phyloP scores from a whole-genome alignment of 352 stramenopile species.

The Pythium phragmitis region DNA sequence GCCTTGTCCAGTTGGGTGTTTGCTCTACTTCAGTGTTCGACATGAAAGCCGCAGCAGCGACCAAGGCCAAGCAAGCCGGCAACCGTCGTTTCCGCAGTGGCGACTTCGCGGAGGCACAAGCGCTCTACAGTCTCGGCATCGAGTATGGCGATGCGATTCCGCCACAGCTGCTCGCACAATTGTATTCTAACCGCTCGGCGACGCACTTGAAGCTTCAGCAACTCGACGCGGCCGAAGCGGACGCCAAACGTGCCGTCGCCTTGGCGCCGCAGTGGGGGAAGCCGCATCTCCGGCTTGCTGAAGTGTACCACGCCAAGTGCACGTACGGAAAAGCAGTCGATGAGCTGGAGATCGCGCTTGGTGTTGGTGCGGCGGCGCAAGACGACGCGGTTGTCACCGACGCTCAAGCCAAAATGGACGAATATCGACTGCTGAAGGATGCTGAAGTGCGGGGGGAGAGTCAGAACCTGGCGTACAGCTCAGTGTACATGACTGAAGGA shows the following conservation, averaged over 20 bases:
- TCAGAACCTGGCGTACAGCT: neutral
- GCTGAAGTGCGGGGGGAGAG: slow-evolving; percentile 5
- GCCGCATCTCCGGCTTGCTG: slow-evolving; percentile 9
- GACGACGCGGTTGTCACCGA: neutral
- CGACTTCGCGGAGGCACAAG: neutral
- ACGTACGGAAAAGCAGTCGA: slow-evolving; percentile 2
- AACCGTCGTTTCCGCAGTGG: slow-evolving; percentile 3
- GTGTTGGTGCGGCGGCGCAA: slow-evolving; percentile 1
- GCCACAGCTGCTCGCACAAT: neutral
- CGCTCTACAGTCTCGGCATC: slow-evolving; percentile 2
- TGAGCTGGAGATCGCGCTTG: slow-evolving; percentile 12
- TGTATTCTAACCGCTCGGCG: slow-evolving; percentile 14
- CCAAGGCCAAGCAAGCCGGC: slow-evolving; percentile 5
- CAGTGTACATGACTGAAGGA: neutral
- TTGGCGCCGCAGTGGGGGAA: slow-evolving; percentile 9
- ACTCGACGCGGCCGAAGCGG: neutral
- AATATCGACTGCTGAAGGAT: slow-evolving; percentile 15
- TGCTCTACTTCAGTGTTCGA: neutral
- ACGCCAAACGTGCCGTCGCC: slow-evolving; percentile 1
- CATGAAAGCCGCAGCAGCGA: slow-evolving; percentile 3
- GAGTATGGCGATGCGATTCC: neutral
- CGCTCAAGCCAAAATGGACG: neutral
- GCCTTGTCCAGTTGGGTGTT: neutral
- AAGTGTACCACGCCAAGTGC: slow-evolving; percentile 2
- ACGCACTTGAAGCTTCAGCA: slow-evolving; percentile 10